A percentile compares a stretch with the other conserved stretches of the same genome.
Conservation (phyloP, 768 basidiomycete genomes). For the Macrolepiota dolichaula region DNA sequence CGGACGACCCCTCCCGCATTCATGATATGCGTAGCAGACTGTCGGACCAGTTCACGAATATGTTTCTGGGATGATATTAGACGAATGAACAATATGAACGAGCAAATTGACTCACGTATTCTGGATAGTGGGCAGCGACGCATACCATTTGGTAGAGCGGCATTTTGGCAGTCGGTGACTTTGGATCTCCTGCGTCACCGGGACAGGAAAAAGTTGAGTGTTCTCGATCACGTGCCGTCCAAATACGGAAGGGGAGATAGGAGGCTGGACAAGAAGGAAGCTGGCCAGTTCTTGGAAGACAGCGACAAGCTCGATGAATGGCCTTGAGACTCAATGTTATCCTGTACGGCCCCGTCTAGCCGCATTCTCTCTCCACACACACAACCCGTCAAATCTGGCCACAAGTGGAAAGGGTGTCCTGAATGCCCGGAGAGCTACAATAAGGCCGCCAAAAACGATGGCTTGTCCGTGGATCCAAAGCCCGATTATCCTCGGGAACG, state of each 20-base stretch:
- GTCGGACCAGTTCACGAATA: constrained; percentile 71
- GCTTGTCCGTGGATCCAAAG: not conserved
- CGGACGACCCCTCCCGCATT: constrained; percentile 79
- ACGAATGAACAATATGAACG: not conserved
- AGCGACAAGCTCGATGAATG: not conserved
- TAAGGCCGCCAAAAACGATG: not conserved
- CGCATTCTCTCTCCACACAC: not conserved
- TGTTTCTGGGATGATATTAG: constrained; percentile 46
- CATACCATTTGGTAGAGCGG: constrained; percentile 88
- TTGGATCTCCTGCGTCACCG: not conserved
- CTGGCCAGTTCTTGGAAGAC: not conserved
- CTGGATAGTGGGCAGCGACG: constrained; percentile 69
- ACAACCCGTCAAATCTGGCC: not conserved
- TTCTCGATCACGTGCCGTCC: constrained; percentile 3
- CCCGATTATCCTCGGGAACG: constrained; percentile 6
- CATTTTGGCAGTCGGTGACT: constrained; percentile 43
- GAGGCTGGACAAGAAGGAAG: not conserved
- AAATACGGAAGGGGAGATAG: not conserved
- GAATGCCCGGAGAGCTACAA: not conserved
- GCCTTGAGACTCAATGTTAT: not conserved
- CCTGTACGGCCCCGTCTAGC: constrained; percentile 1
- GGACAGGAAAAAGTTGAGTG: not conserved
- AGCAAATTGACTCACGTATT: constrained; percentile 55
- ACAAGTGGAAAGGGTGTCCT: not conserved
- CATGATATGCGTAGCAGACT: constrained; percentile 70